phyloP scores from a whole-genome alignment of 495 filamentous ascomycete species.

The Glarea lozoyensis region DNA sequence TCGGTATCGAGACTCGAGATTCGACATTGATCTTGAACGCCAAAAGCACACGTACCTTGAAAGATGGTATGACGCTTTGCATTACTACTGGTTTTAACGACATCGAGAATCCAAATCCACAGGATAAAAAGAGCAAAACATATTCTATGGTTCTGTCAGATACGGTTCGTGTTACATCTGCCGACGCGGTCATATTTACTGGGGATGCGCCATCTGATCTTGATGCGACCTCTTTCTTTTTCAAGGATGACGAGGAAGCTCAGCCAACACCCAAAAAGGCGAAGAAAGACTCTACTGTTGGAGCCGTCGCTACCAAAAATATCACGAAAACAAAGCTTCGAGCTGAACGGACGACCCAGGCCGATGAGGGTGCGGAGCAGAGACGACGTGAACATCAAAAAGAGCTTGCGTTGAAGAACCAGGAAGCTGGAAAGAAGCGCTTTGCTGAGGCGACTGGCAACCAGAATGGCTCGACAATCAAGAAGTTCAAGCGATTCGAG shows the following conservation, averaged over 20 bases:
- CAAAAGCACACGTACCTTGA: constrained; percentile 73
- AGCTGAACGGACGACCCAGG: constrained; percentile 75
- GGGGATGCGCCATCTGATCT: constrained; percentile 83
- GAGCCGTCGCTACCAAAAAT: constrained; percentile 79
- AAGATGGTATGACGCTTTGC: constrained; percentile 93
- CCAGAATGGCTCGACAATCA: constrained; percentile 82
- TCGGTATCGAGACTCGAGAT: constrained; percentile 88
- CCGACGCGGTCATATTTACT: constrained; percentile 79
- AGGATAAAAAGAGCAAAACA: constrained; percentile 74
- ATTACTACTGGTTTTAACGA: constrained; percentile 83
- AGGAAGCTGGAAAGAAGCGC: constrained; percentile 72
- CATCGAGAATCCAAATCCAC: constrained; percentile 69
- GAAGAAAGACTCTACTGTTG: constrained; percentile 73
- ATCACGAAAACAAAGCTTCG: constrained; percentile 90
- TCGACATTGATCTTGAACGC: constrained; percentile 69
- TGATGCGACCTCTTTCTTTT: constrained; percentile 92
- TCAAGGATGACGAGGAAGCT: constrained; percentile 80
- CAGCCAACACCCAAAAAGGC: constrained; percentile 58
- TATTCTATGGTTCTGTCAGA: constrained; percentile 90
- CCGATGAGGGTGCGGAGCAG: constrained; percentile 84
- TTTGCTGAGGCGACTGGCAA: constrained; percentile 75
- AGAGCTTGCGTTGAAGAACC: constrained; percentile 78
- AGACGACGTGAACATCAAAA: constrained; percentile 88
- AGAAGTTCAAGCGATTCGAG: constrained; percentile 97
- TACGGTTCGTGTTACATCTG: constrained; percentile 78